A percentile compares a stretch with the other conserved stretches of the same genome.
These are phyloP conservation scores for Calonectria ilicicola DNA, from an alignment of 2,329 filamentous ascomycete species.

Conservation along the genomic window DNA sequence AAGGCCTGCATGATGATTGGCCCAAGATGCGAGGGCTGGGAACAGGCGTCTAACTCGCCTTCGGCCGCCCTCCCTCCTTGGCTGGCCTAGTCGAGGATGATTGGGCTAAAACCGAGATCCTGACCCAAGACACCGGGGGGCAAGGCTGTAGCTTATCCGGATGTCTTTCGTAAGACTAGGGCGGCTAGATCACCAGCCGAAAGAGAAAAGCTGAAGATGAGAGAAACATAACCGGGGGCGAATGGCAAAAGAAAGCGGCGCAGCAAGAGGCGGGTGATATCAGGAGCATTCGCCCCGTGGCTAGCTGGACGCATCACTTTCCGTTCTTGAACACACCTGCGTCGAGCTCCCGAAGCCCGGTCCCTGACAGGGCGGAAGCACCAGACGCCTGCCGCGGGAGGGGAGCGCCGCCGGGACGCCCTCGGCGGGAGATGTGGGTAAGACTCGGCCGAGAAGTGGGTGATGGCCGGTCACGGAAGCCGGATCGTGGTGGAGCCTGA, in stretches of 20 bases:
- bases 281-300: neutral
- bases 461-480: neutral
- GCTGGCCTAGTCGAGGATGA: neutral
- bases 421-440: slow-evolving; percentile 7
- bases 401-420: neutral
- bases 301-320: neutral
- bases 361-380: neutral
- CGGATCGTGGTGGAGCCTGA: slow-evolving; percentile 4
- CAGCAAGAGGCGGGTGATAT: neutral
- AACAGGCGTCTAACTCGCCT: neutral
- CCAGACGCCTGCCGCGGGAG: neutral
- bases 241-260: neutral
- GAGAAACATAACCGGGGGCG: neutral
- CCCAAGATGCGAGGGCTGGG: neutral
- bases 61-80: neutral
- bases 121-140: neutral
- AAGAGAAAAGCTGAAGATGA: neutral
- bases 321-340: neutral
- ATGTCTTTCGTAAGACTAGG: neutral
- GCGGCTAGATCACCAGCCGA: neutral
- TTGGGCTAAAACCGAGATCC: neutral
- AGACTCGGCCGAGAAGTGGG: slow-evolving; percentile 37
- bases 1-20: neutral
- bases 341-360: neutral
- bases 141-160: neutral